Percentiles rank a stretch among this genome's conserved stretches.
Evolutionary conservation across 441 rosid genomes (phyloP).

Genomic region (Rhodomyrtus psidioides): DNA sequence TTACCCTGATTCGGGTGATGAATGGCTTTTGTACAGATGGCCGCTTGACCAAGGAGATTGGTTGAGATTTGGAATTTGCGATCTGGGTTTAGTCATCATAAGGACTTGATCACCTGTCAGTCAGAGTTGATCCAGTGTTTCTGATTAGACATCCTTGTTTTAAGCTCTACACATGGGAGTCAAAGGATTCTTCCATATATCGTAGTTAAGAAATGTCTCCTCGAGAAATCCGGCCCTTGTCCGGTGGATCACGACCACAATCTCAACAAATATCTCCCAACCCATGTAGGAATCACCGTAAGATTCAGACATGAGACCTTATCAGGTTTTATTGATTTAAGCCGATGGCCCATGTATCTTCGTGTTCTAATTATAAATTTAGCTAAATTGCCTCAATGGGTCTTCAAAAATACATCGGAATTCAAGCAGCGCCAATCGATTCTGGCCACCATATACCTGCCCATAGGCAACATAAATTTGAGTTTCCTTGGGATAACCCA

Average conservation of each 20-base stretch:
- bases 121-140: no score
- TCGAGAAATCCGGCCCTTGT: slow-evolving; percentile 93
- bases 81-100: no score
- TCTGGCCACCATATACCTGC: no score
- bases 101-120: no score
- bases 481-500: no score
- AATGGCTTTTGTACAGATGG: no score
- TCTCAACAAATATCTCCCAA: slow-evolving; percentile 94
- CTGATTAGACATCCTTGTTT: slow-evolving; percentile 9
- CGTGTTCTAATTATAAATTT: slow-evolving; percentile 96
- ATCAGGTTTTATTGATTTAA: slow-evolving; percentile 94
- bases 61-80: no score
- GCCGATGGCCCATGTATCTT: slow-evolving; percentile 90
- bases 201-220: slow-evolving; percentile 96
- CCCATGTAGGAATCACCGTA: slow-evolving; percentile 98
- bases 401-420: slow-evolving; percentile 97
- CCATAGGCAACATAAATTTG: no score
- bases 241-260: slow-evolving; percentile 86
- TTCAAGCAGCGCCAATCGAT: no score
- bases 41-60: no score
- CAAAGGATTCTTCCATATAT: slow-evolving; percentile 97
- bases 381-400: slow-evolving; percentile 98
- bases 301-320: slow-evolving; percentile 95
- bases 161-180: slow-evolving; percentile 98
- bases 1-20: no score